These are phyloP conservation scores for Tremella mesenterica DNA, from an alignment of 768 basidiomycete genomes.

Conservation along the genomic window DNA sequence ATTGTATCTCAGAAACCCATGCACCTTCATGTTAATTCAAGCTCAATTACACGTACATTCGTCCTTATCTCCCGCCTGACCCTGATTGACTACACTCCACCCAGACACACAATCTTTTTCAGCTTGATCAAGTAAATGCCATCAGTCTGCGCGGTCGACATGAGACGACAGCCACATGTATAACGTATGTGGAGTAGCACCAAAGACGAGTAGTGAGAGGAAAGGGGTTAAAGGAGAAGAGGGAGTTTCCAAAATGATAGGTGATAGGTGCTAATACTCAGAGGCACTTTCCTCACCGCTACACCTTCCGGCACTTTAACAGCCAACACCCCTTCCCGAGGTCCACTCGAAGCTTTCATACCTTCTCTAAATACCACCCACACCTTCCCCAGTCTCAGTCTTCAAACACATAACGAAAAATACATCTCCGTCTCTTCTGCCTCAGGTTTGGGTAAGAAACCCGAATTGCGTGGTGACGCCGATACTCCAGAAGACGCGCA, in stretches of 20 bases:
- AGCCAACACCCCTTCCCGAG: slow-evolving; percentile 39
- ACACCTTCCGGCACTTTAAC: slow-evolving; percentile 37
- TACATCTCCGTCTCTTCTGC: slow-evolving; percentile 28
- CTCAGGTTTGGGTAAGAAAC: slow-evolving; percentile 9
- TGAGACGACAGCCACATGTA: too few relatives aligned
- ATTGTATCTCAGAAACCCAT: background rate
- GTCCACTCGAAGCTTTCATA: slow-evolving; percentile 41
- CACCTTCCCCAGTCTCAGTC: slow-evolving; percentile 26
- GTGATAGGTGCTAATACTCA: slow-evolving; percentile 3
- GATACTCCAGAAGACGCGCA: slow-evolving; percentile 17
- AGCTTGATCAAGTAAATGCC: too few relatives aligned
- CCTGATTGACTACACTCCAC: too few relatives aligned
- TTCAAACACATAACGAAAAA: slow-evolving; percentile 32
- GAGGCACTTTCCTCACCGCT: slow-evolving; percentile 43
- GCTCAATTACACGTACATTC: too few relatives aligned
- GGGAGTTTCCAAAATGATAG: background rate
- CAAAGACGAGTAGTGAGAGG: too few relatives aligned
- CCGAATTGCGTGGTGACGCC: slow-evolving; percentile 37
- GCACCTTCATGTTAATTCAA: too few relatives aligned
- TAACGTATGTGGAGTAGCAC: too few relatives aligned
- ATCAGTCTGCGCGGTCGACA: too few relatives aligned
- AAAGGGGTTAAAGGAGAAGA: too few relatives aligned
- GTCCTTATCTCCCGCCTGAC: too few relatives aligned
- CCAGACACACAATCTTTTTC: too few relatives aligned
- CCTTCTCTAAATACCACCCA: slow-evolving; percentile 19